A percentile compares a stretch with the other conserved stretches of the same genome.
Evolutionary conservation across 2,329 filamentous ascomycete species (phyloP).

Genomic region (Lomentospora prolificans): DNA sequence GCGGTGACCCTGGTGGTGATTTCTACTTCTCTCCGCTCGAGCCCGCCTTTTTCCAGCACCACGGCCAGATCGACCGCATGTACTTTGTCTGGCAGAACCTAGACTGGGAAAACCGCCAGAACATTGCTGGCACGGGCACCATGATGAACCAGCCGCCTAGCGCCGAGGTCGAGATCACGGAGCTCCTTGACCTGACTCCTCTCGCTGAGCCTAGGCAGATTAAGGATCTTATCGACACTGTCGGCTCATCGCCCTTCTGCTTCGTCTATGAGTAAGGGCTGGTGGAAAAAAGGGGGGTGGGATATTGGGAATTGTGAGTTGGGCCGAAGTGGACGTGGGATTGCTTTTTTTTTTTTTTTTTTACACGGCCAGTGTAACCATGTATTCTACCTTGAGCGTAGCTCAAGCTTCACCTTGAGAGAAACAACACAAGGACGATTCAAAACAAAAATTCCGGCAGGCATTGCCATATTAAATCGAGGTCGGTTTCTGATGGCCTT

Average conservation of each 20-base stretch:
- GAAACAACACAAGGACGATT: no score
- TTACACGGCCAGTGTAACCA: no score
- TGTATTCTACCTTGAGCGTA: no score
- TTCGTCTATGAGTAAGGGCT: conserved; percentile 31
- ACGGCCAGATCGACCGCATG: conserved; percentile 32
- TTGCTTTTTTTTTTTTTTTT: background rate
- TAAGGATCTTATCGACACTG: conserved; percentile 27
- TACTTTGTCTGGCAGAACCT: conserved; percentile 41
- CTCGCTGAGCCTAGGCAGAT: conserved; percentile 25
- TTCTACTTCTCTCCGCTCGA: conserved; percentile 29
- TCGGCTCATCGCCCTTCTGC: conserved; percentile 30
- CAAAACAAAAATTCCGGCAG: no score
- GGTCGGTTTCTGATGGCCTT: no score
- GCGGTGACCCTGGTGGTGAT: conserved; percentile 16
- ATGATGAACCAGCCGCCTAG: conserved; percentile 29
- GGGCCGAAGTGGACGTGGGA: background rate
- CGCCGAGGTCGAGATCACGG: conserved; percentile 30
- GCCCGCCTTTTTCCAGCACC: conserved; percentile 24
- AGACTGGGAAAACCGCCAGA: conserved; percentile 26
- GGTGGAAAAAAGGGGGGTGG: background rate
- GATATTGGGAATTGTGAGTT: background rate
- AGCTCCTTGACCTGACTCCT: conserved; percentile 22
- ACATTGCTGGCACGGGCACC: conserved; percentile 30
- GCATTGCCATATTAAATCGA: no score
- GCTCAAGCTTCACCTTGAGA: no score